Percentiles rank a stretch among this genome's conserved stretches.
Conservation (phyloP, 441 rosid species). For the Pelargonium cotyledonis region DNA sequence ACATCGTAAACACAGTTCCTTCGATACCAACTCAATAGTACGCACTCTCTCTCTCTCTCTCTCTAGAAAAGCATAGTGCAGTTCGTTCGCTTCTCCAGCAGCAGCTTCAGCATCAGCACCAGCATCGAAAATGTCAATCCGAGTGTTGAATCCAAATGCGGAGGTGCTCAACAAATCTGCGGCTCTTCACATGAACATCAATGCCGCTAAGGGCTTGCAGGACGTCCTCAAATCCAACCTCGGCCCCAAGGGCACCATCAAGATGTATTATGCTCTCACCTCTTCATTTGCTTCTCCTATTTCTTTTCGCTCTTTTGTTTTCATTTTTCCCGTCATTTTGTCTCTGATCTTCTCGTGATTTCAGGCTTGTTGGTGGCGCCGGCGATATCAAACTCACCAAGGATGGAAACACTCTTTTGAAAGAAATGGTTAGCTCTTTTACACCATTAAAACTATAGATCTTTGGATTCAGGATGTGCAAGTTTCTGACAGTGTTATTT, state of each 20-base stretch:
- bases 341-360: slow-evolving; percentile 8
- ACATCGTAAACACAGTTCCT: too few relatives aligned
- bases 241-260: slow-evolving; percentile 96
- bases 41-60: too few relatives aligned
- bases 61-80: too few relatives aligned
- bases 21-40: too few relatives aligned
- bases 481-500: not conserved
- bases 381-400: slow-evolving; percentile 95
- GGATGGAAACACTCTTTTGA: slow-evolving; percentile 88
- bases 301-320: not conserved
- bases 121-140: slow-evolving; percentile 61
- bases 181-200: slow-evolving; percentile 97
- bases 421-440: slow-evolving; percentile 64
- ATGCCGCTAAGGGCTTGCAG: slow-evolving; percentile 92
- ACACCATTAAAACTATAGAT: slow-evolving; percentile 15
- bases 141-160: slow-evolving; percentile 91
- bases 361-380: slow-evolving; percentile 95
- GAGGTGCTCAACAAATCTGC: slow-evolving; percentile 97
- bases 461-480: slow-evolving; percentile 13
- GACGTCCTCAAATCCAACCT: slow-evolving; percentile 89
- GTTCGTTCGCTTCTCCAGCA: too few relatives aligned
- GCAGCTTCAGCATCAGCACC: not conserved
- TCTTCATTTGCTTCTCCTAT: not conserved
- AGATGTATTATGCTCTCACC: slow-evolving; percentile 42
- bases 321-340: not conserved